Evolutionary conservation across 2,329 filamentous ascomycete species (phyloP).

Genomic region (Sporothrix brunneoviolacea): DNA sequence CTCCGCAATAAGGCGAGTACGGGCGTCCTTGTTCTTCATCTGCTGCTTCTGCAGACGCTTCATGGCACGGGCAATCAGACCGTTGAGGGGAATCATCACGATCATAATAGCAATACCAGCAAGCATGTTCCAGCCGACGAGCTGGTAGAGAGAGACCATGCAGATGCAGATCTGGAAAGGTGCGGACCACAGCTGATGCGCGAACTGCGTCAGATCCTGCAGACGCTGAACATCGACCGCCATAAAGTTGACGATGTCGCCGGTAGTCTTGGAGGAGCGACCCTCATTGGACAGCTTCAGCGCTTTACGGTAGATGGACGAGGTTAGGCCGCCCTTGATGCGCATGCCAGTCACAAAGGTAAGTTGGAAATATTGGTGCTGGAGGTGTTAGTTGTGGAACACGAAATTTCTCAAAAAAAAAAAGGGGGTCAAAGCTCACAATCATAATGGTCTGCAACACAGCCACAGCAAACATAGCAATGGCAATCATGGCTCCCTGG

Average conservation of each 20-base stretch:
- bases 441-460: slow-evolving; percentile 81
- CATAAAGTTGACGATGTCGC: slow-evolving; percentile 99
- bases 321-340: slow-evolving; percentile 83
- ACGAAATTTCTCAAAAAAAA: too few species aligned
- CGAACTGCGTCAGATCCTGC: slow-evolving; percentile 90
- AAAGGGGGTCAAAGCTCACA: slow-evolving; percentile 24
- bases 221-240: slow-evolving; percentile 94
- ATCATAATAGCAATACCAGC: slow-evolving; percentile 94
- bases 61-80: slow-evolving; percentile 85
- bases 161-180: slow-evolving; percentile 95
- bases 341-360: slow-evolving; percentile 95
- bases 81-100: slow-evolving; percentile 94
- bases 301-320: slow-evolving; percentile 88
- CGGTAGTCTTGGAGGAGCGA: slow-evolving; percentile 78
- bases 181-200: slow-evolving; percentile 91
- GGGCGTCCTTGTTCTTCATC: slow-evolving; percentile 98
- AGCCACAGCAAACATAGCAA: slow-evolving; percentile 88
- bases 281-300: slow-evolving; percentile 90
- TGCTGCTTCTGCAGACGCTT: slow-evolving; percentile 90
- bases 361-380: slow-evolving; percentile 93
- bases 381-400: background rate
- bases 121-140: slow-evolving; percentile 94
- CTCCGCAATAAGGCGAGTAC: slow-evolving; percentile 90
- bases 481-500: slow-evolving; percentile 76
- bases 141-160: slow-evolving; percentile 89